A percentile compares a stretch with the other conserved stretches of the same genome.
phyloP scores from a whole-genome alignment of 371 early-diverging fungal genomes.

The Mucor saturninus region DNA sequence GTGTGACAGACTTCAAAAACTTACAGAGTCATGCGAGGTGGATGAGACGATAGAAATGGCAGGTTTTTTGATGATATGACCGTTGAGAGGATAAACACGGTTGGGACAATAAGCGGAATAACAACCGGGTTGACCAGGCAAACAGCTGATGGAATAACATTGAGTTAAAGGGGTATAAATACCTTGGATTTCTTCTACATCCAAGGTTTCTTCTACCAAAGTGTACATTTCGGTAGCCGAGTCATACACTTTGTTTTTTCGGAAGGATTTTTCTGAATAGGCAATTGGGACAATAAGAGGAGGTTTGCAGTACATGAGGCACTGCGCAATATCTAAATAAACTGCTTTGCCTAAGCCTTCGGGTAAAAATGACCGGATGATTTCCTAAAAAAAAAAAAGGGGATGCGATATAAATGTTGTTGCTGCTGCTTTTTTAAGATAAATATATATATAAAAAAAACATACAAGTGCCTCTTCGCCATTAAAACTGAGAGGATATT shows the following conservation, averaged over 20 bases:
- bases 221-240: conserved; percentile 45
- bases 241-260: conserved; percentile 44
- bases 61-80: conserved; percentile 6
- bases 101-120: conserved; percentile 53
- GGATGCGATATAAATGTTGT: no score
- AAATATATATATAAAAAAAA: not conserved
- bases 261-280: conserved; percentile 47
- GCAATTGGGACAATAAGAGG: conserved; percentile 41
- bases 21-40: conserved; percentile 48
- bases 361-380: conserved; percentile 39
- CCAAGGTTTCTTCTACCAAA: conserved; percentile 33
- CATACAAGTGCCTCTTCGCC: conserved; percentile 52
- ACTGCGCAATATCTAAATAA: conserved; percentile 40
- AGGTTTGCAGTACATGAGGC: conserved; percentile 39
- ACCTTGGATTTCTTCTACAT: conserved; percentile 30
- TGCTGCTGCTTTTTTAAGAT: not conserved
- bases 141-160: conserved; percentile 44
- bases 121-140: conserved; percentile 42
- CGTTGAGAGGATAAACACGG: conserved; percentile 11
- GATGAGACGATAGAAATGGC: conserved; percentile 28
- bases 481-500: conserved; percentile 50
- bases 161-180: conserved; percentile 45
- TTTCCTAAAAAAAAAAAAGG: conserved; percentile 31
- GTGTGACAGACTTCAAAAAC: not conserved
- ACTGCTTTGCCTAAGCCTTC: conserved; percentile 16